Evolutionary conservation across 2,329 filamentous ascomycete species (phyloP).

Genomic region (Talaromyces sp.): DNA sequence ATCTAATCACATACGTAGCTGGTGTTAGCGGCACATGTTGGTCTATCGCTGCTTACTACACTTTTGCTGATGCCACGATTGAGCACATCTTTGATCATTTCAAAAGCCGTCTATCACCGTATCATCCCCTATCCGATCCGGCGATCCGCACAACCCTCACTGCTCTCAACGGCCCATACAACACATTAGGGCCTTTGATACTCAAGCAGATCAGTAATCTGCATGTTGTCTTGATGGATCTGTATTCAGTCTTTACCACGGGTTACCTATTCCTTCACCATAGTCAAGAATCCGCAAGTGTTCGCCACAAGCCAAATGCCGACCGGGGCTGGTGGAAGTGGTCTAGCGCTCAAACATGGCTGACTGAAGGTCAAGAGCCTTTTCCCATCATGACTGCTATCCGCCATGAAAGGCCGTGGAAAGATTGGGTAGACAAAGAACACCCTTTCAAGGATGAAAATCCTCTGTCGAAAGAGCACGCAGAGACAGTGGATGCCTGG

Average conservation of each 20-base stretch:
- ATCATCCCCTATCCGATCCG: slow-evolving; percentile 15
- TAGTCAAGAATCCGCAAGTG: slow-evolving; percentile 5
- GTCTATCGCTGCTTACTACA: slow-evolving; percentile 18
- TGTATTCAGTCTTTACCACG: slow-evolving; percentile 18
- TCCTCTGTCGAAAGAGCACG: background rate
- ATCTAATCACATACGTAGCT: slow-evolving; percentile 13
- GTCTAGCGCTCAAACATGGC: slow-evolving; percentile 9
- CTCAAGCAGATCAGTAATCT: slow-evolving; percentile 16
- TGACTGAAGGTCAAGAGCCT: slow-evolving; percentile 13
- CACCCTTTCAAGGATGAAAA: slow-evolving; percentile 13
- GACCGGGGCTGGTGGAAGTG: slow-evolving; percentile 17
- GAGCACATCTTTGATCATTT: slow-evolving; percentile 17
- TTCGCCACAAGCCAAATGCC: slow-evolving; percentile 11
- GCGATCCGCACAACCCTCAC: slow-evolving; percentile 17
- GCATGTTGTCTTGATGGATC: slow-evolving; percentile 17
- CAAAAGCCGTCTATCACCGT: slow-evolving; percentile 12
- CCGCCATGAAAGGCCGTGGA: slow-evolving; percentile 16
- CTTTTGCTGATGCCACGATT: slow-evolving; percentile 11
- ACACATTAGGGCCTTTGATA: slow-evolving; percentile 13
- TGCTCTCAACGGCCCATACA: slow-evolving; percentile 14
- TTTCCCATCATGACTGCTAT: slow-evolving; percentile 17
- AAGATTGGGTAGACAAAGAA: slow-evolving; percentile 17
- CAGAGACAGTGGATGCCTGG: slow-evolving; percentile 22
- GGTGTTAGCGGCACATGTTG: slow-evolving; percentile 16
- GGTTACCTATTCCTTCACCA: slow-evolving; percentile 17